Evolutionary conservation across 495 filamentous ascomycete species (phyloP).

Genomic region (Glonium stellatum): DNA sequence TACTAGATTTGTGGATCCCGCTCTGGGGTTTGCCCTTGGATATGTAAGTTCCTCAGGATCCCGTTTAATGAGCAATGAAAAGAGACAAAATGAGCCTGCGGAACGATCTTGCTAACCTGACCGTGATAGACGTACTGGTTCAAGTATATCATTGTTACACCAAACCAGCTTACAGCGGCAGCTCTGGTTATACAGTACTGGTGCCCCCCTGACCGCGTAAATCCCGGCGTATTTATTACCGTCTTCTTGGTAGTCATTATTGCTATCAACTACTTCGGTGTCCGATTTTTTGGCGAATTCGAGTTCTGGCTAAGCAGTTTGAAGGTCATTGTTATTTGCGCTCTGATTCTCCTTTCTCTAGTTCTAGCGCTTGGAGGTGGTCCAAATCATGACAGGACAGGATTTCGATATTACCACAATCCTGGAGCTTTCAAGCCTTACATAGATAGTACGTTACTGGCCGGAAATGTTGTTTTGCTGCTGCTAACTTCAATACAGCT

Average conservation of each 20-base stretch:
- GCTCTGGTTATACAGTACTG: conserved; percentile 67
- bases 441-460: conserved; percentile 5
- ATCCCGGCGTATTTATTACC: conserved; percentile 44
- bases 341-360: conserved; percentile 50
- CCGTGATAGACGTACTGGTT: conserved; percentile 34
- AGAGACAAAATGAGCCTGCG: too few relatives aligned
- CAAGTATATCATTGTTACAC: conserved; percentile 69
- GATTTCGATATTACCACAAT: conserved; percentile 35
- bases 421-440: conserved; percentile 33
- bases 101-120: conserved; percentile 4
- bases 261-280: conserved; percentile 37
- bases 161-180: conserved; percentile 71
- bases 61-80: background rate
- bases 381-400: conserved; percentile 60
- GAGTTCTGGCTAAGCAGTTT: conserved; percentile 68
- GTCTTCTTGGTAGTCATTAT: conserved; percentile 47
- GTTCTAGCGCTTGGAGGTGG: conserved; percentile 71
- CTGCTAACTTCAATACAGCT: background rate
- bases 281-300: conserved; percentile 69
- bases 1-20: conserved; percentile 53
- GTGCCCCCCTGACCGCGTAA: conserved; percentile 44
- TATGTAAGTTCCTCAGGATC: conserved; percentile 43
- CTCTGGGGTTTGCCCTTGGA: conserved; percentile 58
- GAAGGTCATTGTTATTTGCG: conserved; percentile 33
- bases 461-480: background rate